Evolutionary conservation across 129 eudicot genomes (phyloP), one percentile per base, ranked within the genome.

Genomic region (Chrysanthemum seticuspe): DNA sequence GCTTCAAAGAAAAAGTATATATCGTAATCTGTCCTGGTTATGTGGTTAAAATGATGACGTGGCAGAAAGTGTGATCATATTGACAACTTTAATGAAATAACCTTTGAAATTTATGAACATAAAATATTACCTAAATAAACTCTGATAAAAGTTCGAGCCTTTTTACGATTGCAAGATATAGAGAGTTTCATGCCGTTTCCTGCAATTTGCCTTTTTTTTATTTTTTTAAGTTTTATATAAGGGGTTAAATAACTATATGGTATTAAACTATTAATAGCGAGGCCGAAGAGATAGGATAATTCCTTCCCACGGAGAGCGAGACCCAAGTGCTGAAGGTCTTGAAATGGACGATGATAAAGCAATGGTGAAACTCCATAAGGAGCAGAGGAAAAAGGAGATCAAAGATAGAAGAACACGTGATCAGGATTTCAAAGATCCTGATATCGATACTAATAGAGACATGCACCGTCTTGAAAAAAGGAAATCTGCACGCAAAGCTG

Each of bases 261-360:
- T 50, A 68, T 57, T 19, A 19, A 19, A 19, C 21, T 19, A 19
- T 19, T 72, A 85, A 83, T 89, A 87, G 49, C 91, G 95, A 29
- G 80, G 83, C 50, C 86, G 78, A 15, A 59, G 87, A 77, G 97
- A 87, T 65, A 85, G 85, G 70, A 77, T 82, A 57, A 70, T 82
- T 72, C 79, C 80, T 79, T 79, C 85, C 11, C 85, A 76, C 69
- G 74, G 81, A 51, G 89, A 77, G 49, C 81, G 80, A 36, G 89
- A 75, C 67, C 78, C 68, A 16, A 82, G 84, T 55, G 84, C 72
- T 70, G 97, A 87, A 70, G 21, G 21, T 19, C 86, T 78, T 65
- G 97, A 88, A 65, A 74, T 86, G 82, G 91, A 91, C 64, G 96
- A 85, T 72, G 93, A 91, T 63, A 88, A 82, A 85, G 44, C 87